phyloP scores from a whole-genome alignment of 306 rosid species.

The Styphnolobium japonicum region DNA sequence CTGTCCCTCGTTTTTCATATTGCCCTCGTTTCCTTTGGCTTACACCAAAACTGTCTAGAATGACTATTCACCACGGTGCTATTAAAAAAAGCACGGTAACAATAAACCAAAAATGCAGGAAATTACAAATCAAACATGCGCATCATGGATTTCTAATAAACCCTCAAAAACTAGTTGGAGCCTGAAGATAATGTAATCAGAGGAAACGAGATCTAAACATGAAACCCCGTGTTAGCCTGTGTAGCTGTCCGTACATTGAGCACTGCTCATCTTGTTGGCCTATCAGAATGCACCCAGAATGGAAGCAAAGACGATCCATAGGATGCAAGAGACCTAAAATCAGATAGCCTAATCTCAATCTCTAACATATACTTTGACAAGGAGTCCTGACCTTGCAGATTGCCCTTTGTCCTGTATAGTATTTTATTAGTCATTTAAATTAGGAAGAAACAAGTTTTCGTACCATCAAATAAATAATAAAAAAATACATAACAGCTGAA shows the following conservation, averaged over 20 bases:
- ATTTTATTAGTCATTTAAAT: slow-evolving; percentile 6
- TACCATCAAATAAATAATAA: slow-evolving; percentile 3
- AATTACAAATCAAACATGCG: not conserved
- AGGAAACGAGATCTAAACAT: not conserved
- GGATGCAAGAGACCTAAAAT: slow-evolving; percentile 64
- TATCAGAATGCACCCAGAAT: slow-evolving; percentile 84
- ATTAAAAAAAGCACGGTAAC: not conserved
- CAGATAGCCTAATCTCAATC: slow-evolving; percentile 82
- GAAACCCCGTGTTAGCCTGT: slow-evolving; percentile 15
- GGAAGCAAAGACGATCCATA: slow-evolving; percentile 75
- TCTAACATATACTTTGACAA: slow-evolving; percentile 59
- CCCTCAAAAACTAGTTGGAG: not conserved
- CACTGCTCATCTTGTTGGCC: slow-evolving; percentile 23
- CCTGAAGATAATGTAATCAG: not conserved
- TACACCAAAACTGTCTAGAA: not conserved
- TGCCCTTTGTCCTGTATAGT: slow-evolving; percentile 56
- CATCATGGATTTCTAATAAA: not conserved
- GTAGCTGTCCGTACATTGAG: not conserved
- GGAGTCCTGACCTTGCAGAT: slow-evolving; percentile 37
- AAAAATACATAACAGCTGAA: not conserved
- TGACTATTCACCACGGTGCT: not conserved
- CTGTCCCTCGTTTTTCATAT: too few relatives aligned
- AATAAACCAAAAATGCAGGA: not conserved
- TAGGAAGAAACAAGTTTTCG: not conserved
- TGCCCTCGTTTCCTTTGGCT: not conserved